Evolutionary conservation across 768 basidiomycete genomes (phyloP), one percentile per base, ranked within the genome.

Genomic region (Lentinula boryana): DNA sequence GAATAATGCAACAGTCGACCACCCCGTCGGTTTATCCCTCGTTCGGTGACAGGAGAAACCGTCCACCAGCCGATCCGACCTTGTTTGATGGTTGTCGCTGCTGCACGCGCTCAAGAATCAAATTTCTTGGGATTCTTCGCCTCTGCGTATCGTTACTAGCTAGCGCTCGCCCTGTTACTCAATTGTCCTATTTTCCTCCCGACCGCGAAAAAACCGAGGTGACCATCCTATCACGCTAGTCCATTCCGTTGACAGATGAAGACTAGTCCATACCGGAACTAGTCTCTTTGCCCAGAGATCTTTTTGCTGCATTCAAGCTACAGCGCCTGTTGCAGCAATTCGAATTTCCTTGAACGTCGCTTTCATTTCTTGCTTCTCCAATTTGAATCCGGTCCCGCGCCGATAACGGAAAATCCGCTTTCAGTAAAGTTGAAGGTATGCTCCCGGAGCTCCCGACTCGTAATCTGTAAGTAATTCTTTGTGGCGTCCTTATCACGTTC

Each of bases 401-500:
- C 46, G 7, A 48, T 23, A 48, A 48, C 46, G 46, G 46, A 18
- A 7, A 48, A 13, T 23, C 3, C 10, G 7, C 21, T 48, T 18
- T 33, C 50, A 46, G 21, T 1, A 15, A 23, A 4, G 16, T 32
- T 51, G 27, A 18, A 31, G 27, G 13, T 51, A 12, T 18, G 27
- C 31, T 51, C 50, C 21, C 48, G 48, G 27, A 23, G 23, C 48
- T 23, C 41, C 46, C 46, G 8, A 48, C 46, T 38, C 36, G 32
- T 54, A 54, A 54, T 54, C 53, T 54, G 53, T 54, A 23, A 54
- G 50, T 51, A 52, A 54, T 54, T 54, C n/a, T 21, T 40, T n/a
- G 53, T 54, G 36, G 53, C 53, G 53, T 35, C 36, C 33, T n/a
- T 40, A 54, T 54, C 53, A 54, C 53, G 53, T 54, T 52, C 53